Percentiles rank a stretch among this genome's conserved stretches.
Evolutionary conservation across 2,329 filamentous ascomycete species (phyloP).

Genomic region (Purpureocillium takamizusanense): DNA sequence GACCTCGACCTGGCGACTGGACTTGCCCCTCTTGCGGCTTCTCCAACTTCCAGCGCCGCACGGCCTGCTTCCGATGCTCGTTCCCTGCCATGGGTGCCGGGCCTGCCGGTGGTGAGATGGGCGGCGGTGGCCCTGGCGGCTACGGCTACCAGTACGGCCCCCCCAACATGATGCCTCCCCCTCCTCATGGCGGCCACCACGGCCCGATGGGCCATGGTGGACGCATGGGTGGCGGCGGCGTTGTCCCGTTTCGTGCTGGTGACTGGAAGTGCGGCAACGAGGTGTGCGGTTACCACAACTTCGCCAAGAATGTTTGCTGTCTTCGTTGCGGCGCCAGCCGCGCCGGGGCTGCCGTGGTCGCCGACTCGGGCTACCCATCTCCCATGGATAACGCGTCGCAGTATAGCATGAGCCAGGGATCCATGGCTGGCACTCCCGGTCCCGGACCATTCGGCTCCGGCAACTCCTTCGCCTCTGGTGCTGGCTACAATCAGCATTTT

Average conservation of each 20-base stretch:
- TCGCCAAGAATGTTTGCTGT: conserved; percentile 98
- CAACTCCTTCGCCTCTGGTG: conserved; percentile 57
- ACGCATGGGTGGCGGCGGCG: conserved; percentile 72
- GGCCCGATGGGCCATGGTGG: conserved; percentile 49
- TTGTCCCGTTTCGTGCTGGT: conserved; percentile 93
- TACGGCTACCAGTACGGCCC: conserved; percentile 56
- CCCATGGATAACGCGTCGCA: conserved; percentile 79
- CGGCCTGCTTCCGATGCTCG: conserved; percentile 96
- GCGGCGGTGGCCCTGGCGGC: conserved; percentile 49
- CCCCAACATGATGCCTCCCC: conserved; percentile 71
- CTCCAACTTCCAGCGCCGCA: conserved; percentile 98
- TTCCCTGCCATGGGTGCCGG: conserved; percentile 82
- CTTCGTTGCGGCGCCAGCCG: conserved; percentile 92
- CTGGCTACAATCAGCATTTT: conserved; percentile 69
- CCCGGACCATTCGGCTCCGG: conserved; percentile 67
- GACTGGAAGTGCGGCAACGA: conserved; percentile 99
- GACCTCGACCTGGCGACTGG: conserved; percentile 95
- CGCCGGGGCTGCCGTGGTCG: conserved; percentile 86
- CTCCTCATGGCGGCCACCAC: conserved; percentile 63
- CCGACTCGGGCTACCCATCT: conserved; percentile 84
- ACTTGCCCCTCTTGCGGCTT: conserved; percentile 98
- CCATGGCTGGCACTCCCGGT: conserved; percentile 77
- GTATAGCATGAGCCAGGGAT: conserved; percentile 78
- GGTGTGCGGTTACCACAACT: conserved; percentile 97
- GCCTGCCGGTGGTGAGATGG: conserved; percentile 57